Evolutionary conservation across 345 rosid genomes (phyloP).

Genomic region (Triadica sebifera): DNA sequence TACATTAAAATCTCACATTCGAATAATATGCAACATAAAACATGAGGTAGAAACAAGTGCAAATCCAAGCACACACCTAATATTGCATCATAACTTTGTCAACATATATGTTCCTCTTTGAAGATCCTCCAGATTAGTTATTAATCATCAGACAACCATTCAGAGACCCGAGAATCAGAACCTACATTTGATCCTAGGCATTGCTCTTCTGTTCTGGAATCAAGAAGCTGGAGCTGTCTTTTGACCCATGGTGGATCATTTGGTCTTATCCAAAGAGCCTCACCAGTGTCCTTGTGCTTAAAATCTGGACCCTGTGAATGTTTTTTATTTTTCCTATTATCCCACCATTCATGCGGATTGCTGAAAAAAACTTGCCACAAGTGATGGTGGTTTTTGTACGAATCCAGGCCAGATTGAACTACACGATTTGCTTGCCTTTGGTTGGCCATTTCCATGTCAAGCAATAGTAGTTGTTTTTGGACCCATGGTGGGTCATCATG

Average conservation of each 20-base stretch:
- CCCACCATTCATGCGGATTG: conserved; percentile 25
- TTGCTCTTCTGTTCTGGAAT: conserved; percentile 6
- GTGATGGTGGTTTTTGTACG: not conserved
- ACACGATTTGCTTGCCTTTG: conserved; percentile 14
- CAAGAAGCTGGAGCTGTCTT: conserved; percentile 18
- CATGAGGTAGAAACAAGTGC: not conserved
- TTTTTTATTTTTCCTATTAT: conserved; percentile 16
- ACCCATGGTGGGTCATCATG: conserved; percentile 24
- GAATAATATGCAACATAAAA: no score
- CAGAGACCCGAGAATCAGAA: conserved; percentile 27
- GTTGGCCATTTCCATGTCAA: conserved; percentile 10
- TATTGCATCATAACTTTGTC: not conserved
- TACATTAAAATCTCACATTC: no score
- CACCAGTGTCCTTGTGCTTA: conserved; percentile 19
- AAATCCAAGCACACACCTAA: not conserved
- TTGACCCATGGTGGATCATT: conserved; percentile 24
- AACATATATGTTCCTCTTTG: not conserved
- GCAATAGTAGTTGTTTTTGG: conserved; percentile 13
- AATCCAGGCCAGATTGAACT: conserved; percentile 2
- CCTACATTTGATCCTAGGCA: conserved; percentile 25
- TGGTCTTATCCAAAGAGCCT: conserved; percentile 10
- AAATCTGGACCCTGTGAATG: conserved; percentile 16
- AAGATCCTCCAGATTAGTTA: conserved; percentile 1
- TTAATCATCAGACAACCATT: conserved; percentile 49
- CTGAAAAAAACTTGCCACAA: conserved; percentile 20